Evolutionary conservation across 1,284 basidiomycete species (phyloP).

Genomic region (Kalmanozyma brasiliensis): DNA sequence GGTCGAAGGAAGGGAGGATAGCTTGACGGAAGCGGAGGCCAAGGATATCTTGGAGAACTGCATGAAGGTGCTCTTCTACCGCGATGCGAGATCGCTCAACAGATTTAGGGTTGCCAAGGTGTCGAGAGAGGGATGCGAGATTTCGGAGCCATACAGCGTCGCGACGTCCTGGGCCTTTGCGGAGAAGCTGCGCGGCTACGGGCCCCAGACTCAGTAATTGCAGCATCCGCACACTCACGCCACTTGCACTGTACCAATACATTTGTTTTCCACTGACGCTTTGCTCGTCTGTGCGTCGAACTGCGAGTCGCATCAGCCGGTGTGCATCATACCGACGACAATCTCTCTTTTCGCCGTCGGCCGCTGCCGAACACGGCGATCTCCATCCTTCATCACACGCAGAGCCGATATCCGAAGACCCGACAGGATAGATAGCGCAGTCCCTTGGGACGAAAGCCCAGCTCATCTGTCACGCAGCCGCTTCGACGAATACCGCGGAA

Average conservation of each 20-base stretch:
- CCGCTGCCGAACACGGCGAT: no score
- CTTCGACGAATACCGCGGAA: no score
- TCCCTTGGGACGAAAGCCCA: no score
- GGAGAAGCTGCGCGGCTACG: constrained; percentile 81
- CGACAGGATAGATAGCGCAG: no score
- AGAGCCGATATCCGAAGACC: no score
- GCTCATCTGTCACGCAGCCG: no score
- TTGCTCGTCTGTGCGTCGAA: neutral
- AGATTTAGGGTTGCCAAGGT: constrained; percentile 98
- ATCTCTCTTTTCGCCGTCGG: no score
- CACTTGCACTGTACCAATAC: constrained; percentile 1
- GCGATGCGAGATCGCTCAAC: constrained; percentile 94
- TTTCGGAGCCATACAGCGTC: constrained; percentile 82
- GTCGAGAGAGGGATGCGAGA: constrained; percentile 79
- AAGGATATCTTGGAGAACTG: constrained; percentile 82
- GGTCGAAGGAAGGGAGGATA: constrained; percentile 82
- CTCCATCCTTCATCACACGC: no score
- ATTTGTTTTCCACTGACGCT: neutral
- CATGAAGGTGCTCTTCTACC: constrained; percentile 95
- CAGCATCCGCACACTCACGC: neutral
- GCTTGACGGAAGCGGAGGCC: constrained; percentile 82
- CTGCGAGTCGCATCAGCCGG: no score
- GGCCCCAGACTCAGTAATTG: constrained; percentile 65
- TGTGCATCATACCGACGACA: no score
- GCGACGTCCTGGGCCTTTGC: constrained; percentile 91